These are phyloP conservation scores for Astrothelium subdiscretum DNA, from an alignment of 495 filamentous ascomycete genomes.

Conservation along the genomic window DNA sequence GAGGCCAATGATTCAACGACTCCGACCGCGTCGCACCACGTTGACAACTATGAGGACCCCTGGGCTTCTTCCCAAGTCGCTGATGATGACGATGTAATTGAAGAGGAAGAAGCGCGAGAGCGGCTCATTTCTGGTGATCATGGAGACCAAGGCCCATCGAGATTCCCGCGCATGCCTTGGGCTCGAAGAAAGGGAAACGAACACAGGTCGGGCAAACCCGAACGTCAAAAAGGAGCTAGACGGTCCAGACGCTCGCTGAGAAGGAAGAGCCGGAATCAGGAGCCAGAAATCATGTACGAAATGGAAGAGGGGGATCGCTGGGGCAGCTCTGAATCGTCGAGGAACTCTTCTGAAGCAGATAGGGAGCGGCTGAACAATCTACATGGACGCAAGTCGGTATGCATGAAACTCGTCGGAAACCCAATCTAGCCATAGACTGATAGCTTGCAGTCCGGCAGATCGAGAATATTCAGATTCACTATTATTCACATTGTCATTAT, in stretches of 20 bases:
- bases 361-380: not conserved
- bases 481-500: conserved; percentile 12
- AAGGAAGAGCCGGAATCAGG: not conserved
- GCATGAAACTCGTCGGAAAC: not conserved
- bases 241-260: not conserved
- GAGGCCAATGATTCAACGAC: not conserved
- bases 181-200: not conserved
- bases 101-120: not conserved
- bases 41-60: not conserved
- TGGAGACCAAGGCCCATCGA: not conserved
- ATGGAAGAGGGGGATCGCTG: not conserved
- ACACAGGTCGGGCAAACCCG: not conserved
- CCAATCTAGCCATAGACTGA: not conserved
- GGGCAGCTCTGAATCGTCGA: not conserved
- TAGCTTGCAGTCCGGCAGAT: not conserved
- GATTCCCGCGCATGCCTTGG: not conserved
- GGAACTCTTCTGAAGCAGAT: not conserved
- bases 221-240: not conserved
- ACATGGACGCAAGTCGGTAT: not conserved
- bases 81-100: not conserved
- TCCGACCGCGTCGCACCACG: not conserved
- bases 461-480: not conserved
- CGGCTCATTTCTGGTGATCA: not conserved
- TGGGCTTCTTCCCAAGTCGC: not conserved
- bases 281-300: not conserved